phyloP scores from a whole-genome alignment of 176 grass and related monocot genomes.

The Areca catechu region DNA sequence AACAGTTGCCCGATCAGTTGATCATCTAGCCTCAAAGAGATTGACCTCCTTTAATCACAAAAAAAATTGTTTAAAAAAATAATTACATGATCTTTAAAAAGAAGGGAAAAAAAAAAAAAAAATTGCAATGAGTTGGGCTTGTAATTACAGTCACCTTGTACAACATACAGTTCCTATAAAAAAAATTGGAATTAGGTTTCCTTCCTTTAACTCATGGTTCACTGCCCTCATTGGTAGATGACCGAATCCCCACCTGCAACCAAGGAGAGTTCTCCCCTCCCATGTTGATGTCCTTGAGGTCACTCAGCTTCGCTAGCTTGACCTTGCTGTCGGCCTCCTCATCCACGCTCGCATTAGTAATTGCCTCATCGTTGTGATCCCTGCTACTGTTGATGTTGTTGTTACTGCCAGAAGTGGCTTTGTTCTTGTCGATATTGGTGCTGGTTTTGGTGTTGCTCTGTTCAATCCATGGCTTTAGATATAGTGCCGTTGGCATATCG shows the following conservation, averaged over 20 bases:
- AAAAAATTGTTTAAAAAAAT: too few species aligned
- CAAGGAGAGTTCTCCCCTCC: conserved; percentile 41
- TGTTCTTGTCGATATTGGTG: conserved; percentile 14
- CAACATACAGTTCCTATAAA: too few species aligned
- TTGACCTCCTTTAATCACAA: too few species aligned
- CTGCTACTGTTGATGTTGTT: conserved; percentile 8
- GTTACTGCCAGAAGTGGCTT: not conserved
- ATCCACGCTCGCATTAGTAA: conserved; percentile 13
- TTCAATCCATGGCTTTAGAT: conserved; percentile 10
- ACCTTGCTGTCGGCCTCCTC: conserved; percentile 58
- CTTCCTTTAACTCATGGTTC: not conserved
- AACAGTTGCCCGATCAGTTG: too few species aligned
- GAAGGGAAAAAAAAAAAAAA: too few species aligned
- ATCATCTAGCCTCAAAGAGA: too few species aligned
- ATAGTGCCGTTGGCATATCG: conserved; percentile 12
- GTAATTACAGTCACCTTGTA: too few species aligned
- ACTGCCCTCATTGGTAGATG: conserved; percentile 27
- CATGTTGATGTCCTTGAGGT: conserved; percentile 61
- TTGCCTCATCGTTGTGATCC: not conserved
- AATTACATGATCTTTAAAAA: too few species aligned
- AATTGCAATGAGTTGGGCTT: too few species aligned
- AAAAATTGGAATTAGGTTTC: too few species aligned
- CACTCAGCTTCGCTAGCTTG: conserved; percentile 44
- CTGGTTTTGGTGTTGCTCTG: conserved; percentile 12
- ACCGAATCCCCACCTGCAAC: conserved; percentile 73